Evolutionary conservation across 1,284 basidiomycete genomes (phyloP).

Genomic region (Irpex lacteus): DNA sequence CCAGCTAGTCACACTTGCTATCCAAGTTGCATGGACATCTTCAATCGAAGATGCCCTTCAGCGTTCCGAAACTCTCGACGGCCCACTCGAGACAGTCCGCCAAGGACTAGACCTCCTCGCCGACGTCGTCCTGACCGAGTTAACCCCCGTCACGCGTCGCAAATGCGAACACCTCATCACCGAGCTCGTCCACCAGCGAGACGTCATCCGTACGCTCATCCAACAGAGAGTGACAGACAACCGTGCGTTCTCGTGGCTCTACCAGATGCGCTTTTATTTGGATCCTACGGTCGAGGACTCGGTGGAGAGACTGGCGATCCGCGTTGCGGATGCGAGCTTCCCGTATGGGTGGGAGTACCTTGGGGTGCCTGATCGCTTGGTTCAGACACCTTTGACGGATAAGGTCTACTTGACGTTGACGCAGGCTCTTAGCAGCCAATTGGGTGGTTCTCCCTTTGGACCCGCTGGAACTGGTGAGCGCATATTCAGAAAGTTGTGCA

Average conservation of each 20-base stretch:
- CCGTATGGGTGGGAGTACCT: slow-evolving; percentile 99
- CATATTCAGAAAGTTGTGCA: not conserved
- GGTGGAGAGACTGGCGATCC: slow-evolving; percentile 77
- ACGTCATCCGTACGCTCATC: slow-evolving; percentile 85
- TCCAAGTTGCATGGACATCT: slow-evolving; percentile 93
- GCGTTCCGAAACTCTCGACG: slow-evolving; percentile 52
- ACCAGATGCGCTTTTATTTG: slow-evolving; percentile 98
- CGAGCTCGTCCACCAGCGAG: slow-evolving; percentile 96
- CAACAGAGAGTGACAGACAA: slow-evolving; percentile 62
- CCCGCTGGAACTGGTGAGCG: slow-evolving; percentile 90
- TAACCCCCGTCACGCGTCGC: slow-evolving; percentile 84
- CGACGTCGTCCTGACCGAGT: slow-evolving; percentile 91
- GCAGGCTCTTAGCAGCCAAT: slow-evolving; percentile 91
- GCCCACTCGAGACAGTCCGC: slow-evolving; percentile 72
- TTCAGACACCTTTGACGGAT: slow-evolving; percentile 98
- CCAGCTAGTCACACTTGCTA: slow-evolving; percentile 91
- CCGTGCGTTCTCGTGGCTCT: slow-evolving; percentile 89
- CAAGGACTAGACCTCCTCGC: slow-evolving; percentile 92
- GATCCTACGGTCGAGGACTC: slow-evolving; percentile 71
- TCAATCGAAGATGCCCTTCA: slow-evolving; percentile 80
- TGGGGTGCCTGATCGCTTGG: slow-evolving; percentile 94
- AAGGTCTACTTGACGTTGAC: slow-evolving; percentile 96
- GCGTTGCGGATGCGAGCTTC: slow-evolving; percentile 91
- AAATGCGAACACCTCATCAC: slow-evolving; percentile 99
- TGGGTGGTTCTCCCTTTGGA: slow-evolving; percentile 97